phyloP scores from a whole-genome alignment of 805 yeast species.

The Candida alai region DNA sequence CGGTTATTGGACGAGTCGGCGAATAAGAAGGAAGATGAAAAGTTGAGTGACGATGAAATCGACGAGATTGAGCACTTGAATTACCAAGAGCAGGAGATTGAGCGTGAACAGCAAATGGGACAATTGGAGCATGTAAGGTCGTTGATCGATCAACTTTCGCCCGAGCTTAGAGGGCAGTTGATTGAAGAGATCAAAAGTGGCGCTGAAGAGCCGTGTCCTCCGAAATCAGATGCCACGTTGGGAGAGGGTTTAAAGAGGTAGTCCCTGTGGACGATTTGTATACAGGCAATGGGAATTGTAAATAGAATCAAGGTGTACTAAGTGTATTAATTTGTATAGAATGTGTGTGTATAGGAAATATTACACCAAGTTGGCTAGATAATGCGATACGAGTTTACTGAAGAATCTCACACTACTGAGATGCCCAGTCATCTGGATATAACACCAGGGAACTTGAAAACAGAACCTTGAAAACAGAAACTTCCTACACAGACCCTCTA shows the following conservation, averaged over 20 bases:
- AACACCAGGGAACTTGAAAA: too few species aligned
- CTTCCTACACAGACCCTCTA: too few species aligned
- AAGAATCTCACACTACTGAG: too few species aligned
- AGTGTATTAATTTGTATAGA: too few species aligned
- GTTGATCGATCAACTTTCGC: slow-evolving; percentile 35
- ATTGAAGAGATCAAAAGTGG: slow-evolving; percentile 18
- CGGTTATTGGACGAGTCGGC: slow-evolving; percentile 37
- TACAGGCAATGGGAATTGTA: too few species aligned
- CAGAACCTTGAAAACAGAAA: too few species aligned
- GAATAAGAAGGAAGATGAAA: slow-evolving; percentile 10
- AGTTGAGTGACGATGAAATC: slow-evolving; percentile 20
- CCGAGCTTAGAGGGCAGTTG: slow-evolving; percentile 27
- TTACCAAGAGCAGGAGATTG: slow-evolving; percentile 22
- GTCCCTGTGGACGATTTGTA: background rate
- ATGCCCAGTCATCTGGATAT: too few species aligned
- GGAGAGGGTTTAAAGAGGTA: slow-evolving; percentile 5
- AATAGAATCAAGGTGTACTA: too few species aligned
- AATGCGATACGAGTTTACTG: too few species aligned
- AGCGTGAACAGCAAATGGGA: slow-evolving; percentile 9
- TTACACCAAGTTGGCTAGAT: too few species aligned
- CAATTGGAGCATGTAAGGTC: slow-evolving; percentile 17
- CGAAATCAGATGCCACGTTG: background rate
- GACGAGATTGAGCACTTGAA: slow-evolving; percentile 23
- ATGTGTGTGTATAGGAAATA: too few species aligned
- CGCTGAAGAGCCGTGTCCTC: background rate